Conservation (phyloP, 805 yeast genomes). For the Cephaloascus fragrans region DNA sequence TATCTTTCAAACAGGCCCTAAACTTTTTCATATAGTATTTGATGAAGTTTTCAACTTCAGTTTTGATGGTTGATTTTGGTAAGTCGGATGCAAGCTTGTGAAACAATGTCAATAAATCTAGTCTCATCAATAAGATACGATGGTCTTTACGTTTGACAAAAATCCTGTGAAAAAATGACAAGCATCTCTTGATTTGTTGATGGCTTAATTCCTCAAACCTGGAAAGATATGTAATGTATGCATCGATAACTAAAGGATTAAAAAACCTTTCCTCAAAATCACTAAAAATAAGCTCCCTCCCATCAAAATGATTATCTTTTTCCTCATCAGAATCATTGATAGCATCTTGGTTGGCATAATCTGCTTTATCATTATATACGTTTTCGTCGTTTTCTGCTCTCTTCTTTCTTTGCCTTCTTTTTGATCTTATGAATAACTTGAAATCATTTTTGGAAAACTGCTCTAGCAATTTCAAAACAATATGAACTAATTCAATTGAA, state of each 20-base stretch:
- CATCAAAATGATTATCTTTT: constrained; percentile 4
- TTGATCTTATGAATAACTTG: constrained; percentile 34
- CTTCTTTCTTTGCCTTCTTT: constrained; percentile 24
- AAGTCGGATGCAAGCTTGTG: constrained; percentile 38
- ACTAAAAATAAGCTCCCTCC: constrained; percentile 24
- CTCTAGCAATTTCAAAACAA: constrained; percentile 59
- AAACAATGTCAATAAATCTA: constrained; percentile 66
- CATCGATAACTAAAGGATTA: constrained; percentile 50
- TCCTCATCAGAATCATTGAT: constrained; percentile 27
- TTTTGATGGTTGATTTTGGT: constrained; percentile 36
- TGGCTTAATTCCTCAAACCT: constrained; percentile 54
- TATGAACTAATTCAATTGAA: constrained; percentile 55
- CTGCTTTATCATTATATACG: constrained; percentile 12
- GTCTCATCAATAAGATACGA: constrained; percentile 47
- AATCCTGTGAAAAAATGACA: constrained; percentile 63
- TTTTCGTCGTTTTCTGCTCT: constrained; percentile 11
- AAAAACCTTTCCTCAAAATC: constrained; percentile 34
- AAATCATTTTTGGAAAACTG: constrained; percentile 50
- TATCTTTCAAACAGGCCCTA: constrained; percentile 32
- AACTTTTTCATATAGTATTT: constrained; percentile 55
- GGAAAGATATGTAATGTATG: constrained; percentile 53
- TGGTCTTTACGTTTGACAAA: constrained; percentile 51
- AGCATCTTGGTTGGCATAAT: constrained; percentile 14
- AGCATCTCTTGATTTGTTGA: constrained; percentile 48
- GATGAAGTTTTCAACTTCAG: constrained; percentile 56